Base-by-base conservation (phyloP, 495 filamentous ascomycete species). In the Copromyces sp. region DNA sequence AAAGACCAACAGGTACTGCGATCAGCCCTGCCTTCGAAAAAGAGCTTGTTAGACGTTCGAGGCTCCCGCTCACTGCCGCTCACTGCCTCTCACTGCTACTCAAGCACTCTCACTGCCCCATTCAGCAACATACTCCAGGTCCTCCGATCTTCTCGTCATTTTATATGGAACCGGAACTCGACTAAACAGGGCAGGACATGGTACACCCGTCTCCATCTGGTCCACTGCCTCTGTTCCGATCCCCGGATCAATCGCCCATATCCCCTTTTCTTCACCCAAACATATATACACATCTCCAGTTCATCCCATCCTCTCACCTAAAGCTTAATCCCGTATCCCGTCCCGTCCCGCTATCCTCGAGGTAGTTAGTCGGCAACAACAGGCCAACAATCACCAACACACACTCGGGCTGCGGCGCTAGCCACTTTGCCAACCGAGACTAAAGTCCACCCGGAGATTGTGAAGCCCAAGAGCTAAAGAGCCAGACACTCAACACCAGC, bases 21-120 rank as follows among this genome's bases (percentile, higher is more conserved):
- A 70, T 75, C 75, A 75, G 76, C 76, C 76, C 77, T 39, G 39
- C 74, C 68, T 74, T 68, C 29, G 12, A 4, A 20, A 29, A 59
- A 29, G 47, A 59, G 14, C 53, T 61, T 61, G 53, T 61, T 61
- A 24, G 24, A 61, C 14, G 53, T 65, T 65, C 53, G 53, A 65
- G 53, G 53, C 53, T 65, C 32, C 53, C 53, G 53, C 53, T 17
- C 29, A 65, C 53, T 61, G 29, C 29, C n/a, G n/a, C n/a, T n/a
- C n/a, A n/a, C n/a, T n/a, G n/a, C 53, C 16, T 12, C 24, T 24
- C 42, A 45, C 45, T 53, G 20, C 20, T n/a, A 53, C 20, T 61
- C 29, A 61, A 61, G 35, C 35, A 37, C 35, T 37, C 35, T 37
- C 35, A 37, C 35, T 37, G 35, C 29, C 47, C 3, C 47, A 53